These are phyloP conservation scores for Linderniella brevidens DNA, from an alignment of 257 asterid species.

Conservation along the genomic window DNA sequence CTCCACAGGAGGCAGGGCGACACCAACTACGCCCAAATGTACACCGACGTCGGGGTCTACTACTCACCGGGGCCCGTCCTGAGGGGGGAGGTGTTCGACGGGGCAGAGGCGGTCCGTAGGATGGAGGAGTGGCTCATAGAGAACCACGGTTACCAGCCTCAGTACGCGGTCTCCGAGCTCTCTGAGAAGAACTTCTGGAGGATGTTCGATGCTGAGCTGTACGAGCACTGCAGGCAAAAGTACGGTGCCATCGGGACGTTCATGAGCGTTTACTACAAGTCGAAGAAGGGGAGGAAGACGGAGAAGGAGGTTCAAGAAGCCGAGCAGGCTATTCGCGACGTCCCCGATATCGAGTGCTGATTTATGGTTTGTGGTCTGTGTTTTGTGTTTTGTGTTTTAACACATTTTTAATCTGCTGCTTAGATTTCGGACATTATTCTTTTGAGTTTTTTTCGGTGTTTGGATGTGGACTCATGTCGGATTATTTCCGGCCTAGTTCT, in stretches of 20 bases:
- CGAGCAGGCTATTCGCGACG: constrained; percentile 33
- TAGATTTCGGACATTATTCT: too few relatives aligned
- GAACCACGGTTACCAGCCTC: constrained; percentile 95
- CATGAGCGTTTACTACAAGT: constrained; percentile 85
- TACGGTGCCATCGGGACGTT: too few relatives aligned
- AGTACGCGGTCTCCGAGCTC: constrained; percentile 86
- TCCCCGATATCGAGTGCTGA: too few relatives aligned
- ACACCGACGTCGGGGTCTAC: constrained; percentile 79
- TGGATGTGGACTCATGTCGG: too few relatives aligned
- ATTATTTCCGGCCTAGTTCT: too few relatives aligned
- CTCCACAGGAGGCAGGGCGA: constrained; percentile 76
- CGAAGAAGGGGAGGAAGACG: constrained; percentile 91
- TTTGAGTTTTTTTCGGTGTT: too few relatives aligned
- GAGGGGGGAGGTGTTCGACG: constrained; percentile 87
- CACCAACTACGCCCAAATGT: constrained; percentile 83
- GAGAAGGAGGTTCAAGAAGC: constrained; percentile 99
- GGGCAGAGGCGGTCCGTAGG: constrained; percentile 55
- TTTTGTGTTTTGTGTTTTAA: too few relatives aligned
- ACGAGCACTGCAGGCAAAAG: constrained; percentile 68
- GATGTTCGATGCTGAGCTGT: constrained; percentile 86
- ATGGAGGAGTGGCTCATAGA: constrained; percentile 85
- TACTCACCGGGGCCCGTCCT: constrained; percentile 32
- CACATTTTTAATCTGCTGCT: too few relatives aligned
- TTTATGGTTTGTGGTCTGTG: too few relatives aligned
- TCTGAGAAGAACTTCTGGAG: constrained; percentile 89